Conservation (phyloP, 1,284 basidiomycete genomes). For the Moniliella sp. region DNA sequence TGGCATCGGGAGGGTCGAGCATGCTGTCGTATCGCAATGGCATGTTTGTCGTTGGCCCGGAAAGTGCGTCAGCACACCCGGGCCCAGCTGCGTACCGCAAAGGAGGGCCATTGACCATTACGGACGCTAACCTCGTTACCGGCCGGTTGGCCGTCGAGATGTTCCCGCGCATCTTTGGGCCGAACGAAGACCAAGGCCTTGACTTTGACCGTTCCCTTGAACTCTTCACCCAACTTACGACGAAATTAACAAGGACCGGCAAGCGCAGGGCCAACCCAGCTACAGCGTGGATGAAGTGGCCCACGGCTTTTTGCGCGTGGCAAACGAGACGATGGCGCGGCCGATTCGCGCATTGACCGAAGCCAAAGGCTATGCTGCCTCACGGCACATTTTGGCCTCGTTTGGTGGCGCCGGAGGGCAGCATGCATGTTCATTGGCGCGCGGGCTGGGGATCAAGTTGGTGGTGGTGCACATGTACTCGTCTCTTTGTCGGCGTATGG, state of each 20-base stretch:
- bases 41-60: conserved; percentile 27
- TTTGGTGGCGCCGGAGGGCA: conserved; percentile 83
- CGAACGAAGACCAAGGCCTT: conserved; percentile 57
- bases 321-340: conserved; percentile 50
- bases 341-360: conserved; percentile 80
- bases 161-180: conserved; percentile 71
- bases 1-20: conserved; percentile 25
- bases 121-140: conserved; percentile 30
- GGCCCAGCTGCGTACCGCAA: conserved; percentile 31
- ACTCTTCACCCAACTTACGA: conserved; percentile 47
- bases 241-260: conserved; percentile 47
- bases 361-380: conserved; percentile 62
- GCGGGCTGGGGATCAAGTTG: conserved; percentile 55
- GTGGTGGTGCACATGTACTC: conserved; percentile 67
- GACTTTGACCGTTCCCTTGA: conserved; percentile 43
- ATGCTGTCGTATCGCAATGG: conserved; percentile 30
- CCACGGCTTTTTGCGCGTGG: conserved; percentile 43
- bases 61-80: conserved; percentile 27
- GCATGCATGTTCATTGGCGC: conserved; percentile 69
- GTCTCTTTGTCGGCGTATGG: conserved; percentile 74
- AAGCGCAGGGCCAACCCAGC: too few relatives aligned
- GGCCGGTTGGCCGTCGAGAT: conserved; percentile 26
- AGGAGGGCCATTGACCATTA: conserved; percentile 28
- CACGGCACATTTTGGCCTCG: conserved; percentile 65
- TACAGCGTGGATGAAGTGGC: conserved; percentile 67